Percentiles rank a stretch among this genome's conserved stretches.
These are phyloP conservation scores for Phytopythium mirpurense DNA, from an alignment of 352 stramenopile genomes.

Conservation along the genomic window DNA sequence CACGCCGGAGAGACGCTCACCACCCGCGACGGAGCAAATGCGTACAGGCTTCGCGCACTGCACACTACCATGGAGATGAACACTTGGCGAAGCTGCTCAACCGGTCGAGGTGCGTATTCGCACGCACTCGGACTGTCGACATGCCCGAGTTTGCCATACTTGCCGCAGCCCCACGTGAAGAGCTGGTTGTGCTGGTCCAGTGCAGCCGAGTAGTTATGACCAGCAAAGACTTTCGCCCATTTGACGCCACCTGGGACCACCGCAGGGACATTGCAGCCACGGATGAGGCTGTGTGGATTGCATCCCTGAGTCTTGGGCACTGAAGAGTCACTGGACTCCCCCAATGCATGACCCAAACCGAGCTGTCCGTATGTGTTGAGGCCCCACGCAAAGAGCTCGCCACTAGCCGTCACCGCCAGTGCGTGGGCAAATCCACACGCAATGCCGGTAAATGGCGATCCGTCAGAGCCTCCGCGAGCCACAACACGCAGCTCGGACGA, in stretches of 20 bases:
- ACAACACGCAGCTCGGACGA: slow-evolving; percentile 9
- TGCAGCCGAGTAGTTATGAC: slow-evolving; percentile 54
- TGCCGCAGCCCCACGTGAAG: slow-evolving; percentile 53
- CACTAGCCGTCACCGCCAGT: slow-evolving; percentile 48
- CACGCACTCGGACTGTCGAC: slow-evolving; percentile 7
- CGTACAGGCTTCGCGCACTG: slow-evolving; percentile 35
- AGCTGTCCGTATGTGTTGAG: slow-evolving; percentile 81
- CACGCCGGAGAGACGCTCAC: slow-evolving; percentile 34
- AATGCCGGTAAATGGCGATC: slow-evolving; percentile 45
- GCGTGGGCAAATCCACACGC: slow-evolving; percentile 63
- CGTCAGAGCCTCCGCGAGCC: slow-evolving; percentile 19
- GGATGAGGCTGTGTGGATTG: slow-evolving; percentile 1
- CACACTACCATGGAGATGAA: slow-evolving; percentile 47
- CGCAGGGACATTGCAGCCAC: slow-evolving; percentile 16
- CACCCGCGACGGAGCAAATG: slow-evolving; percentile 58
- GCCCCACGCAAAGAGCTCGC: slow-evolving; percentile 67
- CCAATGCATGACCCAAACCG: slow-evolving; percentile 34
- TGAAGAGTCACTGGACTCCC: slow-evolving; percentile 1
- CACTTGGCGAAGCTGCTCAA: slow-evolving; percentile 31
- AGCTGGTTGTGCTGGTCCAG: slow-evolving; percentile 29
- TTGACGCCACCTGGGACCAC: slow-evolving; percentile 13
- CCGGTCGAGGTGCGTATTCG: slow-evolving; percentile 28
- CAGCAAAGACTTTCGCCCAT: slow-evolving; percentile 53
- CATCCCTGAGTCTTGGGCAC: neutral
- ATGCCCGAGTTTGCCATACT: slow-evolving; percentile 50